These are phyloP conservation scores for Aspergillus pseudonomiae DNA, from an alignment of 2,329 filamentous ascomycete species.

Conservation along the genomic window DNA sequence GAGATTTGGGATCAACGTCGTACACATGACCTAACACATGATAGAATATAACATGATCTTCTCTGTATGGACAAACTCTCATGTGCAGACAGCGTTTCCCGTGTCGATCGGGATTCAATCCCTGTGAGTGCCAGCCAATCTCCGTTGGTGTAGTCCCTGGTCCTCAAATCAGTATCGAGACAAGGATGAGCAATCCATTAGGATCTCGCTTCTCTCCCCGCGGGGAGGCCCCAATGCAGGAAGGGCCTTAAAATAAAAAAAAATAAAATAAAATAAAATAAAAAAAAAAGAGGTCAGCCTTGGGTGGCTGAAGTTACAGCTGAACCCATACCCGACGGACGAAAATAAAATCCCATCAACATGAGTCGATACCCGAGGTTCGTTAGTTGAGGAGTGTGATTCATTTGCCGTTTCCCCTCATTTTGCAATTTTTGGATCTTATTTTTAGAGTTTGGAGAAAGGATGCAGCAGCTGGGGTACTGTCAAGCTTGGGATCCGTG, in stretches of 20 bases:
- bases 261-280: not conserved
- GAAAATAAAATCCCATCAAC: slow-evolving; percentile 15
- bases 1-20: not conserved
- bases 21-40: slow-evolving; percentile 8
- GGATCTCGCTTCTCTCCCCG: slow-evolving; percentile 27
- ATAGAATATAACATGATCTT: slow-evolving; percentile 4
- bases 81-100: slow-evolving; percentile 12
- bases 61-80: slow-evolving; percentile 5
- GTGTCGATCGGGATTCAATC: slow-evolving; percentile 24
- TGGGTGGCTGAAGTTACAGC: not conserved
- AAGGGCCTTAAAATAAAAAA: not conserved
- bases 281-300: not conserved
- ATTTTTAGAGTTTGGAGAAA: slow-evolving; percentile 5
- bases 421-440: slow-evolving; percentile 8
- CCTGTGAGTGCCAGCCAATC: slow-evolving; percentile 19
- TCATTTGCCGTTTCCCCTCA: slow-evolving; percentile 20
- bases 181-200: slow-evolving; percentile 10
- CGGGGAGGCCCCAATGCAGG: slow-evolving; percentile 30
- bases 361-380: slow-evolving; percentile 23
- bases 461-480: slow-evolving; percentile 1
- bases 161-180: slow-evolving; percentile 3
- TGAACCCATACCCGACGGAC: slow-evolving; percentile 8
- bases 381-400: slow-evolving; percentile 9
- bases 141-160: not conserved
- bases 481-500: slow-evolving; percentile 6